Conservation (phyloP, 805 yeast species). For the Brettanomyces bruxellensis region DNA sequence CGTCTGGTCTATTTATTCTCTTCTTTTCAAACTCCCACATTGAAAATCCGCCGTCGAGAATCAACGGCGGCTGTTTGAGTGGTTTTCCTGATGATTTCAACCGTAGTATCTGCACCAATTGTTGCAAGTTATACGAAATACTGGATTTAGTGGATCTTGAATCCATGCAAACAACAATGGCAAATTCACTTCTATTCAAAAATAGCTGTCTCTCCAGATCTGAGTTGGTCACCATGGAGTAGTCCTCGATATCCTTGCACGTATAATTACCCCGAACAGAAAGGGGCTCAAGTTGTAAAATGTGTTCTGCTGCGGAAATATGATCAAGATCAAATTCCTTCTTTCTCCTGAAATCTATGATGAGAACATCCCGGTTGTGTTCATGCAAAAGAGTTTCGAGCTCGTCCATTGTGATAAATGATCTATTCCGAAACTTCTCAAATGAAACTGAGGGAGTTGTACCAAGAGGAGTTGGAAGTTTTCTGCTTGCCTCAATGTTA, state of each 20-base stretch:
- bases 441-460: too few species aligned
- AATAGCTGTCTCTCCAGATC: conserved; percentile 47
- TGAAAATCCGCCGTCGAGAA: conserved; percentile 50
- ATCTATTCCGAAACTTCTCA: too few species aligned
- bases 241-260: conserved; percentile 59
- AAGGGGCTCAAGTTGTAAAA: conserved; percentile 72
- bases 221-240: conserved; percentile 49
- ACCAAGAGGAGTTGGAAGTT: too few species aligned
- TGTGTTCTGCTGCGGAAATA: conserved; percentile 41
- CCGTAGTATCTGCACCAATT: conserved; percentile 29
- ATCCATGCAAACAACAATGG: conserved; percentile 60
- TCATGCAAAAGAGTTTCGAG: conserved; percentile 17
- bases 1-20: not conserved
- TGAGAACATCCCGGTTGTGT: conserved; percentile 32
- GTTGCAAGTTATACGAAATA: conserved; percentile 16
- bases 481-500: too few species aligned
- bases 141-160: conserved; percentile 21
- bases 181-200: conserved; percentile 42
- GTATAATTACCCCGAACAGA: conserved; percentile 40
- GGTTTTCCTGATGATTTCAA: conserved; percentile 28
- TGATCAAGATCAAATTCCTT: conserved; percentile 55
- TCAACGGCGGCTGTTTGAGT: conserved; percentile 31
- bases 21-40: conserved; percentile 40
- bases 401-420: conserved; percentile 5
- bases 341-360: conserved; percentile 65